phyloP scores from a whole-genome alignment of 306 rosid genomes.

The Trifolium repens region DNA sequence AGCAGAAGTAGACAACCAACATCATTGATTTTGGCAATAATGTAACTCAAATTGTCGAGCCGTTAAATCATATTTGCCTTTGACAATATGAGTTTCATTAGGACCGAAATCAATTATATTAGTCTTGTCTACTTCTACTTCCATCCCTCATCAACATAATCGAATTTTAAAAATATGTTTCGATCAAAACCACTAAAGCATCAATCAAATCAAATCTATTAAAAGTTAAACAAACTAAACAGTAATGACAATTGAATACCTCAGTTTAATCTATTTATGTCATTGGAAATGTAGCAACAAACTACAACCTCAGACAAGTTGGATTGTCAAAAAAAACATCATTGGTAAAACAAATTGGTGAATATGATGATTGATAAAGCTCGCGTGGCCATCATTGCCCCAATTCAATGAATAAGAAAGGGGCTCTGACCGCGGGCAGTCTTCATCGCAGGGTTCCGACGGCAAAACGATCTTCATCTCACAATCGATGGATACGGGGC shows the following conservation, averaged over 20 bases:
- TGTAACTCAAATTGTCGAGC: too few relatives aligned
- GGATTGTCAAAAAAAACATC: slow-evolving; percentile 49
- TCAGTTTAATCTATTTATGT: slow-evolving; percentile 34
- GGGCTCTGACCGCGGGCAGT: slow-evolving; percentile 57
- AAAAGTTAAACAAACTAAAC: not conserved
- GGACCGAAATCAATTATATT: too few relatives aligned
- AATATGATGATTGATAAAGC: slow-evolving; percentile 25
- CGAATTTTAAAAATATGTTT: too few relatives aligned
- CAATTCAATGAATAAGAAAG: not conserved
- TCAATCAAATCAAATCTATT: too few relatives aligned
- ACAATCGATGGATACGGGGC: not conserved
- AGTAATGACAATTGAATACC: not conserved
- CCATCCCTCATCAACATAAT: too few relatives aligned
- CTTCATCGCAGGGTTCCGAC: slow-evolving; percentile 50
- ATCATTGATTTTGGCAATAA: too few relatives aligned
- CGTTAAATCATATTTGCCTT: too few relatives aligned
- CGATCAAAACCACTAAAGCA: too few relatives aligned
- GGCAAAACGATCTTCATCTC: not conserved
- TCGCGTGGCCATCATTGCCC: slow-evolving; percentile 53
- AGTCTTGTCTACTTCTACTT: too few relatives aligned
- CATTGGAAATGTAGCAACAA: slow-evolving; percentile 47
- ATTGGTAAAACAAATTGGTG: not conserved
- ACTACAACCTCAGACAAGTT: slow-evolving; percentile 54
- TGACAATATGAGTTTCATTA: too few relatives aligned
- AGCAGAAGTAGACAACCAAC: too few relatives aligned